A percentile compares a stretch with the other conserved stretches of the same genome.
Evolutionary conservation across 1,284 basidiomycete genomes (phyloP).

Genomic region (Fomitopsis betulina): DNA sequence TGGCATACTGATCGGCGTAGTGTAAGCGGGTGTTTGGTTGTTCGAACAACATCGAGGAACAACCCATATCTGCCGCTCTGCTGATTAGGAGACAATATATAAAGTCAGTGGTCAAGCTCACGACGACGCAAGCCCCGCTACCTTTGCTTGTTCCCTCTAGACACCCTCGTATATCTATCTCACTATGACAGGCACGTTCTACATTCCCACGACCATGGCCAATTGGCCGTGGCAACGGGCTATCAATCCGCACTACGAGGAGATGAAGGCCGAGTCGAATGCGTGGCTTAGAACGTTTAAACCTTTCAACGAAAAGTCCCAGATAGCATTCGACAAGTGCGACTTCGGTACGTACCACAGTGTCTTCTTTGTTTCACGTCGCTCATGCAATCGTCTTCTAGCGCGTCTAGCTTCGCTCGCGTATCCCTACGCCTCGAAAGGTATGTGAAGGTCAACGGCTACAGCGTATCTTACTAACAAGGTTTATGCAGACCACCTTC

Average conservation of each 20-base stretch:
- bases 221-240: slow-evolving; percentile 8
- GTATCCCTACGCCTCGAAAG: slow-evolving; percentile 15
- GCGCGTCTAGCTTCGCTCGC: slow-evolving; percentile 22
- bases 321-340: slow-evolving; percentile 26
- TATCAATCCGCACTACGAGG: slow-evolving; percentile 21
- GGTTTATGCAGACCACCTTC: slow-evolving; percentile 15
- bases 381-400: slow-evolving; percentile 15
- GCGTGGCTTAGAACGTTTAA: slow-evolving; percentile 27
- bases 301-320: slow-evolving; percentile 20
- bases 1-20: too few species aligned
- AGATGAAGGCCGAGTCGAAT: slow-evolving; percentile 20
- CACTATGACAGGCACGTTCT: background rate
- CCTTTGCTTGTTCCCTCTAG: too few species aligned
- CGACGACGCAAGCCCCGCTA: too few species aligned
- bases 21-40: too few species aligned
- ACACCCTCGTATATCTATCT: too few species aligned
- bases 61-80: too few species aligned
- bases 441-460: slow-evolving; percentile 2
- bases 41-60: too few species aligned
- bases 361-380: slow-evolving; percentile 6
- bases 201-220: slow-evolving; percentile 17
- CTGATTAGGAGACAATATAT: too few species aligned
- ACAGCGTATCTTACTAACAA: background rate
- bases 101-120: too few species aligned
- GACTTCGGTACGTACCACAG: slow-evolving; percentile 19